Evolutionary conservation across 2,329 filamentous ascomycete genomes (phyloP).

Genomic region (Sporothrix mexicana): DNA sequence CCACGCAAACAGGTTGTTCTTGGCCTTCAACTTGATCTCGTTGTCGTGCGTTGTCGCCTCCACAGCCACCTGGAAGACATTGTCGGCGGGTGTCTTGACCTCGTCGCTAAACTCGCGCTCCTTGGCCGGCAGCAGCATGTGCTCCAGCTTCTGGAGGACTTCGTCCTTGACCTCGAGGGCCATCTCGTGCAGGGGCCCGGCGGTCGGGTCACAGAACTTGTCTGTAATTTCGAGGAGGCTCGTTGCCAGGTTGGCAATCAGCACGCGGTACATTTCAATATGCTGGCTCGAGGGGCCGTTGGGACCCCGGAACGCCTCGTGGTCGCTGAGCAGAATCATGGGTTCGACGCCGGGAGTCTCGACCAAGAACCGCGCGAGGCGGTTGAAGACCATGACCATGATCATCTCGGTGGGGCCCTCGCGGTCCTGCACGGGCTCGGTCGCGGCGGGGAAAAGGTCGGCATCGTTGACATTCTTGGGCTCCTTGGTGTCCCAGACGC

Average conservation of each 20-base stretch:
- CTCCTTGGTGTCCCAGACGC: constrained; percentile 61
- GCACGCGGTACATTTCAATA: constrained; percentile 51
- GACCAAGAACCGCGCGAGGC: constrained; percentile 57
- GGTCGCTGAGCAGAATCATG: constrained; percentile 55
- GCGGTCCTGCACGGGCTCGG: constrained; percentile 56
- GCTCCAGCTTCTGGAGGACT: constrained; percentile 56
- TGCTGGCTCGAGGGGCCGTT: constrained; percentile 43
- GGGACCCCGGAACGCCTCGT: constrained; percentile 42
- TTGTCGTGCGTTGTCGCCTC: constrained; percentile 56
- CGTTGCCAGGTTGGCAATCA: constrained; percentile 52
- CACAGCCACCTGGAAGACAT: constrained; percentile 61
- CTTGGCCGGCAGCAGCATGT: constrained; percentile 54
- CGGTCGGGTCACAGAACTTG: constrained; percentile 57
- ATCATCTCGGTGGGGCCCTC: constrained; percentile 68
- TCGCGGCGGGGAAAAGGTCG: constrained; percentile 61
- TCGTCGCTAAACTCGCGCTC: constrained; percentile 58
- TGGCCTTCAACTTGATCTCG: constrained; percentile 51
- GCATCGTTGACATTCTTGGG: constrained; percentile 65
- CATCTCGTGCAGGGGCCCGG: constrained; percentile 59
- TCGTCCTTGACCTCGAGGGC: constrained; percentile 55
- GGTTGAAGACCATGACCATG: constrained; percentile 58
- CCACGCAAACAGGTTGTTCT: constrained; percentile 59
- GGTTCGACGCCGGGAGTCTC: constrained; percentile 57
- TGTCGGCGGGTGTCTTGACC: constrained; percentile 56
- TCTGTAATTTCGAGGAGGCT: constrained; percentile 54